Evolutionary conservation across 2,329 filamentous ascomycete species (phyloP), one percentile per base, ranked within the genome.

Genomic region (Ceratocystis diversiconidia): DNA sequence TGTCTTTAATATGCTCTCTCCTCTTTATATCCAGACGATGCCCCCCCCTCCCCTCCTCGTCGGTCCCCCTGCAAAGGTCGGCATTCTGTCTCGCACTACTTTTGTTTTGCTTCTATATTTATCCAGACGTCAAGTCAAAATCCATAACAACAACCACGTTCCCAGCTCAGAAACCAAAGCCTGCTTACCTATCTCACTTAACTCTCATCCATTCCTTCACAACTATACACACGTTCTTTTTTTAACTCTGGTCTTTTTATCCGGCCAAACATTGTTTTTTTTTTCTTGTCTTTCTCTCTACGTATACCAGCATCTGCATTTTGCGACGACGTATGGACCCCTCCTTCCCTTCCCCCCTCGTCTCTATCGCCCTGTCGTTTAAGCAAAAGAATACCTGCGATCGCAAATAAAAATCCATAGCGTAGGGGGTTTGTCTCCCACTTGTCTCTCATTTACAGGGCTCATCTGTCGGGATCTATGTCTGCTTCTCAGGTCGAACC

Each of bases 401-500:
- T 59, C 15, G 28, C 12, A 41, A 36, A 59, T 32, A 59, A 28
- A 59, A 32, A 36, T 8, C 4, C 6, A 59, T 1, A 59, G 17
- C 61, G 44, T 36, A 41, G 19, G 43, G 61, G 44, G 17, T n/a
- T 30, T 22, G 44, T 25, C 55, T 17, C 55, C 55, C 12, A 3
- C 28, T 41, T 32, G 28, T 59, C 30, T 59, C 30, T 59, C 28
- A 30, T 59, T 59, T 59, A 36, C 55, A 59, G 28, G 55, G 55
- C 55, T 36, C 28, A 5, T 25, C 5, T 19, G 17, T 59, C 55
- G 52, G 43, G 28, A 64, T 64, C 65, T 64, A 67, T 67, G 66
- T 63, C 62, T 41, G 63, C 63, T 61, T 61, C 66, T 46, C 59
- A 62, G 60, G 63, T 63, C 66, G 43, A 41, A 44, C 36, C 19